Percentiles rank a stretch among this genome's conserved stretches.
These are phyloP conservation scores for Cutaneotrichosporon cavernicola DNA, from an alignment of 1,284 basidiomycete genomes.

Conservation along the genomic window DNA sequence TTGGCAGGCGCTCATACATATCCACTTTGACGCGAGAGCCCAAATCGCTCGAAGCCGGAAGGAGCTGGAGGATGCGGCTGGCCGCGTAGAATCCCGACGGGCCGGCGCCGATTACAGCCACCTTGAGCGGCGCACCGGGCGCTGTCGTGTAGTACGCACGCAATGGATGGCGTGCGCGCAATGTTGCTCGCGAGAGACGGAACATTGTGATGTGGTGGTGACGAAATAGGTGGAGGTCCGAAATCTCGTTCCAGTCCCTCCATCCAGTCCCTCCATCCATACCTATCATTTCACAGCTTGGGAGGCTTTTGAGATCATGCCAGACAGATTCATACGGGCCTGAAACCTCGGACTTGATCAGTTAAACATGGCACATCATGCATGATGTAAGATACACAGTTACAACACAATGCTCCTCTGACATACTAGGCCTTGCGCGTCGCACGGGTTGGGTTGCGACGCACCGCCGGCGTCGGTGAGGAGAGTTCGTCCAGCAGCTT, in stretches of 20 bases:
- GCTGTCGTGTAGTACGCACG: conserved; percentile 1
- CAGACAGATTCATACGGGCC: background rate
- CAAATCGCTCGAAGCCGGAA: conserved; percentile 56
- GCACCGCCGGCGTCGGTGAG: background rate
- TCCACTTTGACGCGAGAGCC: conserved; percentile 65
- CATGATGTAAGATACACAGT: conserved; percentile 4
- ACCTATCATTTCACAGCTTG: too few relatives aligned
- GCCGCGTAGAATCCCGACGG: conserved; percentile 96
- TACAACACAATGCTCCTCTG: conserved; percentile 6
- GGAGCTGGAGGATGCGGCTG: conserved; percentile 68
- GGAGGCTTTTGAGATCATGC: background rate
- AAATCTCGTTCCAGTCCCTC: background rate
- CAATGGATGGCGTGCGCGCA: background rate
- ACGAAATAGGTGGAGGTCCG: background rate
- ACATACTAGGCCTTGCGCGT: conserved; percentile 4
- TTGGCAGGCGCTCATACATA: conserved; percentile 89
- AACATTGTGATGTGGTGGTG: background rate
- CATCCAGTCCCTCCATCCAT: background rate
- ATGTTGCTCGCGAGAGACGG: background rate
- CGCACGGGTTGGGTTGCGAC: conserved; percentile 1
- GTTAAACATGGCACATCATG: background rate
- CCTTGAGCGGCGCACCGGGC: conserved; percentile 38
- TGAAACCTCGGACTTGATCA: background rate
- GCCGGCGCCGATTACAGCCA: conserved; percentile 61
- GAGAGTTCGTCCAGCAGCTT: conserved; percentile 32